phyloP scores from a whole-genome alignment of 2,329 filamentous ascomycete genomes.

The Zelopaecilomyces penicillatus region DNA sequence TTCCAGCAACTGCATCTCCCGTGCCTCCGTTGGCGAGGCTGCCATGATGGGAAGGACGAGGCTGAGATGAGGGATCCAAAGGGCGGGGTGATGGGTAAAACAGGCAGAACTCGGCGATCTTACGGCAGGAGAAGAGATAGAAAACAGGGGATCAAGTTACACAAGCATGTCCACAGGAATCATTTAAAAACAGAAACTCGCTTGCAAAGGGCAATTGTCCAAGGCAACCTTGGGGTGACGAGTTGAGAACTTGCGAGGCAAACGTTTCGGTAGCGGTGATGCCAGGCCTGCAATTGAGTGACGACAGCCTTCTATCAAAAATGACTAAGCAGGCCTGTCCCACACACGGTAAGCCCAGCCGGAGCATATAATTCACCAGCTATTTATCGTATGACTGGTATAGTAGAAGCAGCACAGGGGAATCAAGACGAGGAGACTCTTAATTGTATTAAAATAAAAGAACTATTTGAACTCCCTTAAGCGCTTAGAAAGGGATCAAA shows the following conservation, averaged over 20 bases:
- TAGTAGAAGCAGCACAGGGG: too few relatives aligned
- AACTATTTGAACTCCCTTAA: too few relatives aligned
- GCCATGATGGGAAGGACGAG: constrained; percentile 24
- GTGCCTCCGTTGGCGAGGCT: constrained; percentile 43
- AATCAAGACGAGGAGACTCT: too few relatives aligned
- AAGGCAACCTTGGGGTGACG: not conserved
- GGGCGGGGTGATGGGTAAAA: not conserved
- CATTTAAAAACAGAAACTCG: too few relatives aligned
- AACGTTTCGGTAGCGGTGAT: not conserved
- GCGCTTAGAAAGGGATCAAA: too few relatives aligned
- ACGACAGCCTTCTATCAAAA: not conserved
- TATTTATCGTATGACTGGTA: too few relatives aligned
- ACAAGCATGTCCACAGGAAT: too few relatives aligned
- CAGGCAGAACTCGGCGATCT: not conserved
- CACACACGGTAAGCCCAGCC: too few relatives aligned
- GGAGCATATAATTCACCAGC: too few relatives aligned
- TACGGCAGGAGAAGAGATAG: not conserved
- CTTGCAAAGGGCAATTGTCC: too few relatives aligned
- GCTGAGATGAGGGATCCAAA: not conserved
- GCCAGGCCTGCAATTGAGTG: not conserved
- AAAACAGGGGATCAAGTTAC: not conserved
- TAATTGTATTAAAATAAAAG: too few relatives aligned
- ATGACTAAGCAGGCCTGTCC: not conserved
- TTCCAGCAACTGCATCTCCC: constrained; percentile 73
- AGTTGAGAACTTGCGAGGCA: not conserved